phyloP scores from a whole-genome alignment of 371 early-diverging fungal genomes.

The Mucor racemosus region DNA sequence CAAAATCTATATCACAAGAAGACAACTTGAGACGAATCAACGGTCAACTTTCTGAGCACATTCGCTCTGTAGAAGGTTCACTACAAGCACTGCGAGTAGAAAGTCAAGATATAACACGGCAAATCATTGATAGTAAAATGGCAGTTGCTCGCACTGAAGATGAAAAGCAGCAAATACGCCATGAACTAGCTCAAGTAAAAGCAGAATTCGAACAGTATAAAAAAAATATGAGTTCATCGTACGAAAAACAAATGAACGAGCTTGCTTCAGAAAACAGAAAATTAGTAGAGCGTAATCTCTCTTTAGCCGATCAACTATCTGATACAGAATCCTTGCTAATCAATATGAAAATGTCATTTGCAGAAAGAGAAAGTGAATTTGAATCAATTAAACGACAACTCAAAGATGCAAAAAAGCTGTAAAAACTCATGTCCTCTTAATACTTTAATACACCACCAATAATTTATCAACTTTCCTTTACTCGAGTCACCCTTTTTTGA shows the following conservation, averaged over 20 bases:
- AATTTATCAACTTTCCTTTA: background rate
- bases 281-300: conserved; percentile 54
- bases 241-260: conserved; percentile 68
- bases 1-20: conserved; percentile 40
- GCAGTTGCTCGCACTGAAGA: conserved; percentile 60
- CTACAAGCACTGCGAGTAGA: conserved; percentile 70
- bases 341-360: conserved; percentile 66
- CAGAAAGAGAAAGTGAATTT: conserved; percentile 72
- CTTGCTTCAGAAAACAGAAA: conserved; percentile 46
- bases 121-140: conserved; percentile 59
- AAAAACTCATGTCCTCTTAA: no score
- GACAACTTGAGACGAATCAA: conserved; percentile 75
- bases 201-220: conserved; percentile 45
- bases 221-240: conserved; percentile 53
- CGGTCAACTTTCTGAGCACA: conserved; percentile 63
- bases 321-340: conserved; percentile 66
- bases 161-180: conserved; percentile 63
- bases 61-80: conserved; percentile 62
- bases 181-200: conserved; percentile 50
- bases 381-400: conserved; percentile 52
- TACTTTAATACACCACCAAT: background rate
- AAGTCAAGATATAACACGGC: conserved; percentile 66
- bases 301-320: conserved; percentile 60
- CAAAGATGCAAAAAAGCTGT: conserved; percentile 5
- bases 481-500: background rate